Evolutionary conservation across 768 basidiomycete genomes (phyloP), one percentile per base, ranked within the genome.

Genomic region (Lyophyllum semitale): DNA sequence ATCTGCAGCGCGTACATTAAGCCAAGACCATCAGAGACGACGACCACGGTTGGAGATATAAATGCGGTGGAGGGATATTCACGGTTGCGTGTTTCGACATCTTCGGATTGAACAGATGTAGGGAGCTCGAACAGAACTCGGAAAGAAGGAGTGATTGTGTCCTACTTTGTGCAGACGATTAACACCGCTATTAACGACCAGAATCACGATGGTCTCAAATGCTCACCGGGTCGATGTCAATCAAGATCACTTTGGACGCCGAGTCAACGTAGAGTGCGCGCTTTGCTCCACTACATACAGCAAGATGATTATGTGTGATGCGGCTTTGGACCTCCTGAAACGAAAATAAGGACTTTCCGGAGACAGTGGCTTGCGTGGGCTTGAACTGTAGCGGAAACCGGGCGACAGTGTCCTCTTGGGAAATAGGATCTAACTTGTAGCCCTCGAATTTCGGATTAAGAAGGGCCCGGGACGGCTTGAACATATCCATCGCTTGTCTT

Each of bases 361-460:
- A 85, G 9, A 80, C 71, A 35, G 86, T 83, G 8, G 82, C 76
- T 69, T 88, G 87, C 7, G 82, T 80, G 0, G 82, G 76, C 75
- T 81, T 61, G 74, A 81, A 65, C 62, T 80, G 66, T 56, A 92
- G 79, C 8, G 68, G 67, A 66, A 79, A 81, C 23, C 81, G 77
- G 18, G 71, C 69, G 4, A 89, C 77, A 8, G 73, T 71, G 8
- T 81, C 72, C n/a, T 85, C 81, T 59, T 86, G 84, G 11, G 76
- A 67, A 30, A 91, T 73, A 3, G 83, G 72, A 57, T 85, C 78
- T 25, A 95, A 77, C 60, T 82, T 90, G 68, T 95, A 94, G 1
- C 89, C 89, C 59, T 95, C 92, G 54, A 95, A 95, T 60, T 88
- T 89, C 1, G 90, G 84, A 61, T 94, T 93, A 23, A 90, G 69